Base-by-base conservation (phyloP, 495 filamentous ascomycete species). In the Pyronema omphalodes region DNA sequence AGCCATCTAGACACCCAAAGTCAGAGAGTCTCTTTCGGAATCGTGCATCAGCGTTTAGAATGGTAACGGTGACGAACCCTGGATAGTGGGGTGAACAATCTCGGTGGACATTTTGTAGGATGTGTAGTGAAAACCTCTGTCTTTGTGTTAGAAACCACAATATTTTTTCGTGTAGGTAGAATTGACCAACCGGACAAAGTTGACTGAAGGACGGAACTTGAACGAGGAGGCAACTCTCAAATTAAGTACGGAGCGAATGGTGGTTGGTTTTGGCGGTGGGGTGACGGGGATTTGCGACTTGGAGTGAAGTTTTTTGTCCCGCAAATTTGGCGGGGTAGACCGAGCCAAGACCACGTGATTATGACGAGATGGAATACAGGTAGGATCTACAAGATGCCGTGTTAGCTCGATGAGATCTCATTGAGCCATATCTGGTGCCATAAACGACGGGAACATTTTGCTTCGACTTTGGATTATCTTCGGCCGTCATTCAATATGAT, bases 1-100 rank as follows among this genome's bases (percentile, higher is more conserved):
- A 99, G 72, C 89, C 91, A 93, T 96, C 89, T 94, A 54, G 12
- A 46, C 6, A 11, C 43, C 53, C 39, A 56, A 50, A 29, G 23
- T 50, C 47, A n/a, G 19, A 36, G 33, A n/a, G 11, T 44, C 34
- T 12, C 44, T 29, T 37, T n/a, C 17, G 35, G 44, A 45, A 36
- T 17, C 41, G 18, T 12, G 17, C 43, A 15, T 33, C 45, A 39
- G 34, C 9, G n/a, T 11, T 9, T 3, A 36, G 9, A 11, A 9
- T 34, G 37, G 41, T 23, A 0, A 54, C 9, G 37, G 48, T 54
- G 56, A 67, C 67, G 39, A 67, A 72, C 71, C 71, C 61, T 75
- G 70, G 71, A 80, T 80, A 60, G 76, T 82, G 63, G 69, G 68
- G 70, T 81, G 78, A 6, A 66, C 68, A 61, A 79, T 74, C 60